Conservation (phyloP, 768 basidiomycete genomes). For the Termitomyces titanicus region DNA sequence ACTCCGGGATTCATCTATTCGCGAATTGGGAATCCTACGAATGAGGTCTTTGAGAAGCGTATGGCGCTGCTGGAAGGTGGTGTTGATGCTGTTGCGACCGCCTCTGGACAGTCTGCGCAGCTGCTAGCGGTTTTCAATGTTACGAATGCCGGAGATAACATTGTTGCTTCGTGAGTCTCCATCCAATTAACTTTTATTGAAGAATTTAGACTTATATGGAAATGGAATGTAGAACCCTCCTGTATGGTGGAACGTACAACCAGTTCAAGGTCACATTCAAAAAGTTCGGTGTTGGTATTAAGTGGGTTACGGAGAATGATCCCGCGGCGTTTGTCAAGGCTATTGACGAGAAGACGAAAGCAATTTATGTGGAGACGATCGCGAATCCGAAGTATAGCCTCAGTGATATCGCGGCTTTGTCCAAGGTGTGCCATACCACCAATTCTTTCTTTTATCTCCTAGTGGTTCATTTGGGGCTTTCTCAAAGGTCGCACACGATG, state of each 20-base stretch:
- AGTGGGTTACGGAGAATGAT: slow-evolving; percentile 56
- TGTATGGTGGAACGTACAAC: slow-evolving; percentile 4
- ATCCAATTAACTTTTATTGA: too few relatives aligned
- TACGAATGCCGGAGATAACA: slow-evolving; percentile 69
- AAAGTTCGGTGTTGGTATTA: slow-evolving; percentile 60
- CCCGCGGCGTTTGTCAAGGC: slow-evolving; percentile 59
- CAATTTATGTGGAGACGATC: slow-evolving; percentile 71
- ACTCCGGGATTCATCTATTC: slow-evolving; percentile 40
- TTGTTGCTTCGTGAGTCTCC: slow-evolving; percentile 60
- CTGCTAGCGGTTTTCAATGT: slow-evolving; percentile 56
- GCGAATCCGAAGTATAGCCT: slow-evolving; percentile 75
- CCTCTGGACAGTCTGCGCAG: slow-evolving; percentile 68
- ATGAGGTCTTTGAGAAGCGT: slow-evolving; percentile 72
- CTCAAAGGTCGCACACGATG: slow-evolving; percentile 62
- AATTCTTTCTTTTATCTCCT: too few relatives aligned
- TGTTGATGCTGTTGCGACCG: slow-evolving; percentile 65
- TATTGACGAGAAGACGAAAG: slow-evolving; percentile 78
- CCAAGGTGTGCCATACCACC: background rate
- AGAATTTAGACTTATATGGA: too few relatives aligned
- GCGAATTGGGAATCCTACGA: slow-evolving; percentile 64
- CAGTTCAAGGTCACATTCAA: slow-evolving; percentile 53
- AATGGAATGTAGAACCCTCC: too few relatives aligned
- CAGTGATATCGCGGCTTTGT: slow-evolving; percentile 48
- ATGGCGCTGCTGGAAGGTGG: slow-evolving; percentile 80
- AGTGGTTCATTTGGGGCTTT: background rate